Evolutionary conservation across 768 basidiomycete genomes (phyloP).

Genomic region (Mycena amicta): DNA sequence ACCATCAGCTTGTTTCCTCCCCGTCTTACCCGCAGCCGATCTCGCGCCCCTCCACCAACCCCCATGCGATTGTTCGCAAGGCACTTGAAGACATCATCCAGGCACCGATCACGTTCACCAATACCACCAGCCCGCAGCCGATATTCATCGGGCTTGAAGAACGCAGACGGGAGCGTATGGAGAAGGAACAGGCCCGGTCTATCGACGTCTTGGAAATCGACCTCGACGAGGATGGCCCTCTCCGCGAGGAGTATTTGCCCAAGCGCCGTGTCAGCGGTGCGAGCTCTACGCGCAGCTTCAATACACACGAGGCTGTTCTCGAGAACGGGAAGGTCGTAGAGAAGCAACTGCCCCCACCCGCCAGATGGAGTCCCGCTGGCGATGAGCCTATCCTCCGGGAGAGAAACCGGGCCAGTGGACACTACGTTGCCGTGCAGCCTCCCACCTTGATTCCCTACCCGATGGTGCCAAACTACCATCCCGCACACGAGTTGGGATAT

Average conservation of each 20-base stretch:
- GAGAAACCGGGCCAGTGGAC: conserved; percentile 50
- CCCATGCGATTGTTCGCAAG: conserved; percentile 67
- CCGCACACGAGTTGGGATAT: conserved; percentile 38
- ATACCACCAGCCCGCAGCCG: conserved; percentile 52
- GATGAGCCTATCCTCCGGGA: conserved; percentile 72
- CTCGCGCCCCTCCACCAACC: conserved; percentile 73
- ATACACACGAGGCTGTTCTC: conserved; percentile 12
- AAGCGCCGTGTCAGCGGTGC: conserved; percentile 57
- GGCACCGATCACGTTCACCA: conserved; percentile 40
- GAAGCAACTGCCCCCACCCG: conserved; percentile 64
- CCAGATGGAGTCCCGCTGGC: conserved; percentile 81
- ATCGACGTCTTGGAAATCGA: conserved; percentile 71
- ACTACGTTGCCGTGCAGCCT: conserved; percentile 69
- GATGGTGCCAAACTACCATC: conserved; percentile 33
- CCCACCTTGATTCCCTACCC: conserved; percentile 40
- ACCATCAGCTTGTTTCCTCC: conserved; percentile 66
- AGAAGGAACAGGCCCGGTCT: conserved; percentile 42
- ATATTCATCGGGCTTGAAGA: conserved; percentile 76
- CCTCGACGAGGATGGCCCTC: conserved; percentile 80
- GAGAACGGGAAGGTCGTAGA: conserved; percentile 25
- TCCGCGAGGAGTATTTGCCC: conserved; percentile 80
- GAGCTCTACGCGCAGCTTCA: conserved; percentile 26
- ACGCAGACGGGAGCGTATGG: conserved; percentile 53
- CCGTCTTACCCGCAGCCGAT: conserved; percentile 72
- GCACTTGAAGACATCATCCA: conserved; percentile 71